Base-by-base conservation (phyloP, 352 stramenopile species). In the Phytophthora kernoviae region DNA sequence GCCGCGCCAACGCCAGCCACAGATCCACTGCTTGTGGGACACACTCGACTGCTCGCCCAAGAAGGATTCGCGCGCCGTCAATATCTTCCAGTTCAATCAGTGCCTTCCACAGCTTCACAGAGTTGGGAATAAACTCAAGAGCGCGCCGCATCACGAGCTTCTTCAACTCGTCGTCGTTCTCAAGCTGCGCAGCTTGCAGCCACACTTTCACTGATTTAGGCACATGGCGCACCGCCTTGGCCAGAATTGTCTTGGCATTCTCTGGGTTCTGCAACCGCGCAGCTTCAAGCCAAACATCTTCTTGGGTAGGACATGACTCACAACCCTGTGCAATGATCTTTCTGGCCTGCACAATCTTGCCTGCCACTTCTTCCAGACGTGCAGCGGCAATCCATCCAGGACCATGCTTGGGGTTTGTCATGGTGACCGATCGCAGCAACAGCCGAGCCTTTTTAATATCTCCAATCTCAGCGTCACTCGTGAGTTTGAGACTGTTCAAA, bases 241-340 rank as follows among this genome's bases (percentile, higher is more conserved):
- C 96, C 15, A 99, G 68, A 66, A 99, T 98, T 4, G 84, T 97
- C 71, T 99, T 99, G 37, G 94, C 97, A 52, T 99, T 98, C 47
- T 98, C 91, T 5, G 86, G 79, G 30, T 92, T 98, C 73, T 99
- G 93, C 37, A 99, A 75, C 20, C 97, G 77, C 22, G 96, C 92
- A 0, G 97, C 97, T 76, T 99, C 98, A 12, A 99, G 78, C 98
- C 97, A 99, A 12, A 99, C 96, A 73, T 99, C 97, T 67, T 99
- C 97, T 50, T 90, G 94, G 0, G 93, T 96, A 1, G 97, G 91
- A 75, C 97, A 99, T 15, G 81, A 91, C 68, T 99, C 92, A 57
- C 97, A 99, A 20, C 96, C 98, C 52, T 99, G 85, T 17, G 97
- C 91, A 59, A 99, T 99, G 33, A 99, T 87, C 72, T 98, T 99